Conservation (phyloP, 495 filamentous ascomycete species). For the Talaromyces nanjingensis region DNA sequence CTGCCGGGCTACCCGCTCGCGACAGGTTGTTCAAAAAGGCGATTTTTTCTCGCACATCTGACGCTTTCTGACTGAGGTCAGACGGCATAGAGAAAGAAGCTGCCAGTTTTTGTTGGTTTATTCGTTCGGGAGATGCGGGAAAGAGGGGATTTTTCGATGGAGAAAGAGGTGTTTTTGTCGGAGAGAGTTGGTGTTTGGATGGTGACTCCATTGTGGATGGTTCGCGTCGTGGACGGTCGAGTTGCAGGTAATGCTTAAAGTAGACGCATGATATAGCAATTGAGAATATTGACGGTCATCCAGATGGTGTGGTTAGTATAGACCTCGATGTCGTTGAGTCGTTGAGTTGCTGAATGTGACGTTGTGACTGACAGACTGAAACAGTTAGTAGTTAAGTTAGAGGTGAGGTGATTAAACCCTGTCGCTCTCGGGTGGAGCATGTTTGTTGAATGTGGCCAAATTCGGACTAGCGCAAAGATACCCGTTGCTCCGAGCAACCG, state of each 20-base stretch:
- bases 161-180: conserved; percentile 57
- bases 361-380: background rate
- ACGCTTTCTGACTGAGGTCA: conserved; percentile 37
- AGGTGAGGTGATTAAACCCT: background rate
- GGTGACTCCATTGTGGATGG: conserved; percentile 31
- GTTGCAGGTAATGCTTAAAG: background rate
- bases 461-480: background rate
- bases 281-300: background rate
- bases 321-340: background rate
- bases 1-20: conserved; percentile 51
- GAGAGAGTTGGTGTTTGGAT: conserved; percentile 32
- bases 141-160: conserved; percentile 40
- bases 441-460: conserved; percentile 1
- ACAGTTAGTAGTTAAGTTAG: background rate
- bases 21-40: conserved; percentile 71
- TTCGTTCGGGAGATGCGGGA: conserved; percentile 71
- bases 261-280: background rate
- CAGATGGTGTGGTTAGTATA: background rate
- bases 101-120: conserved; percentile 59
- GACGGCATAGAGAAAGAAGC: conserved; percentile 46
- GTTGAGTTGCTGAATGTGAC: background rate
- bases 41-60: conserved; percentile 83
- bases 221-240: background rate
- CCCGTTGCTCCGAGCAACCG: conserved; percentile 7
- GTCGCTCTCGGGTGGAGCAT: background rate